Evolutionary conservation across 2,329 filamentous ascomycete genomes (phyloP), one percentile per base, ranked within the genome.

Genomic region (Monilinia laxa): DNA sequence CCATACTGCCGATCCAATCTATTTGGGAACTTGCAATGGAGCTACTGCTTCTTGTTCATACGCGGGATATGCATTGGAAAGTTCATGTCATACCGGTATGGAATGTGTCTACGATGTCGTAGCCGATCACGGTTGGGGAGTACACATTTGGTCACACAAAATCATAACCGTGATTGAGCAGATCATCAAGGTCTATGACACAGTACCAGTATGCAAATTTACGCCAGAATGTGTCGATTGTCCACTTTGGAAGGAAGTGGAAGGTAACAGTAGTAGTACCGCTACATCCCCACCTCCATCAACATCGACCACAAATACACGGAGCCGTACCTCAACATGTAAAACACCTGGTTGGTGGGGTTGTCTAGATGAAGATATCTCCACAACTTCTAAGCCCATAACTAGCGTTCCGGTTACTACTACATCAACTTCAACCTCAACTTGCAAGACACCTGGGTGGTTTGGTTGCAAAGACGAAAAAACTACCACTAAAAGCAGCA

Each of bases 81-180:
- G 92, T 16, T 84, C 89, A n/a, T 99, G 95, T 73, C 95, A 98
- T 74, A 90, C 92, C 0, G 95, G 95, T 10, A 85, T 86, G 64
- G 90, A 95, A 76, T 98, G 95, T 74, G 86, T 90, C 0, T 99
- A 97, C 76, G 94, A 99, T 74, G 95, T 95, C 0, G 94, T 98
- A 38, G 87, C 85, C 45, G 93, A 97, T 76, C 89, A 94, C 75
- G 93, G 93, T 12, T 98, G 95, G 91, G 87, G 95, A 45, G 91
- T 97, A 6, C 93, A 91, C 18, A 89, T 97, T 64, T 91, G 92
- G 42, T 96, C 92, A 3, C 95, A 99, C 80, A 92, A 91, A 76
- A 98, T 99, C 72, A 86, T 88, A 68, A 87, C 86, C 40, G 93
- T 97, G 56, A 97, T 99, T 74, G 85, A 88, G 67, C 91, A 97